Evolutionary conservation across 192 early-diverging fungal species (phyloP).

Genomic region (Geranomyces michiganensis): DNA sequence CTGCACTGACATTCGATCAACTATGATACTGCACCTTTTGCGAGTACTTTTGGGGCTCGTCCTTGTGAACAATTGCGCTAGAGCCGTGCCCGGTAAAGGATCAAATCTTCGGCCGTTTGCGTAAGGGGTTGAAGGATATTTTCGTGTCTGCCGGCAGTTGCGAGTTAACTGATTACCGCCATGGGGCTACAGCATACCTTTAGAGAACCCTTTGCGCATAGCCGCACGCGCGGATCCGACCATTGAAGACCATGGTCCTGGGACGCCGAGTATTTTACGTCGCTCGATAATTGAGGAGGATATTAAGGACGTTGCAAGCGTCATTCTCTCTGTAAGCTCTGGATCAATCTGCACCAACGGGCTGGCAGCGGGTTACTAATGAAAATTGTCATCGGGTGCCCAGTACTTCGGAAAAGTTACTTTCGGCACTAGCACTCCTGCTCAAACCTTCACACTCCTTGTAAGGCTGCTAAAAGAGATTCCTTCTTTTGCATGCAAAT

Average conservation of each 20-base stretch:
- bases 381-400: not conserved
- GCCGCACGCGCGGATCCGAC: not conserved
- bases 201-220: not conserved
- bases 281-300: not conserved
- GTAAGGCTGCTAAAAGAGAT: not conserved
- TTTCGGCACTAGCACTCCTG: constrained; percentile 40
- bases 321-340: constrained; percentile 1
- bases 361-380: not conserved
- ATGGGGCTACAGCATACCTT: not conserved
- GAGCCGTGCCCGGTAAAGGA: too few relatives aligned
- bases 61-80: too few relatives aligned
- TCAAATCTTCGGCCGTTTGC: too few relatives aligned
- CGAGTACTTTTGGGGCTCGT: too few relatives aligned
- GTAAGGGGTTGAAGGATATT: too few relatives aligned
- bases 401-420: constrained; percentile 33
- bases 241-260: not conserved
- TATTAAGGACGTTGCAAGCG: not conserved
- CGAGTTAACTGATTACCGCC: too few relatives aligned
- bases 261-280: not conserved
- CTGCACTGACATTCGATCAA: too few relatives aligned
- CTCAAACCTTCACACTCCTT: constrained; percentile 24
- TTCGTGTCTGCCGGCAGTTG: too few relatives aligned
- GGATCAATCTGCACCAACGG: not conserved
- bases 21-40: too few relatives aligned
- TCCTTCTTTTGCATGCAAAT: too few relatives aligned